These are phyloP conservation scores for Annulohypoxylon nitens DNA, from an alignment of 495 filamentous ascomycete genomes.

Conservation along the genomic window DNA sequence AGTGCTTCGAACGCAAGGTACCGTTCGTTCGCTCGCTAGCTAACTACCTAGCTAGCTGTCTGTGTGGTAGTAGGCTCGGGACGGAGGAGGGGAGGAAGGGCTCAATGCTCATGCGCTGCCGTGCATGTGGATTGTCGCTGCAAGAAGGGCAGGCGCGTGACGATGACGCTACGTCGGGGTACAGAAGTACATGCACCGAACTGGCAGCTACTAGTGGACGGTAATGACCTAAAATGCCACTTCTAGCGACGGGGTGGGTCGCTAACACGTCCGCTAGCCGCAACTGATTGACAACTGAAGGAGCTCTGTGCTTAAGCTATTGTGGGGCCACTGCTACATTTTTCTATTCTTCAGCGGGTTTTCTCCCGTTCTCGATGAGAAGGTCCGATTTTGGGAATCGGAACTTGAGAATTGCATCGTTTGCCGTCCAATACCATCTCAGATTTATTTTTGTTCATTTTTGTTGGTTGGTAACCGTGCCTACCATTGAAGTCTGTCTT, in stretches of 20 bases:
- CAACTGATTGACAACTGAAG: not conserved
- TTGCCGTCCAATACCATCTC: not conserved
- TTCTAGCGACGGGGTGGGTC: not conserved
- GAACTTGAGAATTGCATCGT: not conserved
- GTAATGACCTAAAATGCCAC: no score
- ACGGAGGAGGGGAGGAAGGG: not conserved
- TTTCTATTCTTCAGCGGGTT: not conserved
- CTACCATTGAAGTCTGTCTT: not conserved
- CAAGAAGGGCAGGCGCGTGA: slow-evolving; percentile 37
- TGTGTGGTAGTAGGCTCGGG: not conserved
- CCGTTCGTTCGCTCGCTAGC: no score
- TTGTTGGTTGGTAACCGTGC: not conserved
- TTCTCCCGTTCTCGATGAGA: not conserved
- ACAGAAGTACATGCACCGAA: slow-evolving; percentile 23
- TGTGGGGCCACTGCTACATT: slow-evolving; percentile 21
- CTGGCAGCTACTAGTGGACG: not conserved
- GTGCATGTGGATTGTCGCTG: slow-evolving; percentile 38
- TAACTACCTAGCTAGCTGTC: no score
- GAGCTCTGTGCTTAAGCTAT: slow-evolving; percentile 20
- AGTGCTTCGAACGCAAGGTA: slow-evolving; percentile 2
- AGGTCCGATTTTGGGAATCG: slow-evolving; percentile 14
- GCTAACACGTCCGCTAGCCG: slow-evolving; percentile 2
- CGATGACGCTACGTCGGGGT: slow-evolving; percentile 38
- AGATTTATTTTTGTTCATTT: not conserved
- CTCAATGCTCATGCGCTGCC: slow-evolving; percentile 5